A percentile compares a stretch with the other conserved stretches of the same genome.
These are phyloP conservation scores for Pseudogymnoascus sp. DNA, from an alignment of 2,329 filamentous ascomycete species.

Conservation along the genomic window DNA sequence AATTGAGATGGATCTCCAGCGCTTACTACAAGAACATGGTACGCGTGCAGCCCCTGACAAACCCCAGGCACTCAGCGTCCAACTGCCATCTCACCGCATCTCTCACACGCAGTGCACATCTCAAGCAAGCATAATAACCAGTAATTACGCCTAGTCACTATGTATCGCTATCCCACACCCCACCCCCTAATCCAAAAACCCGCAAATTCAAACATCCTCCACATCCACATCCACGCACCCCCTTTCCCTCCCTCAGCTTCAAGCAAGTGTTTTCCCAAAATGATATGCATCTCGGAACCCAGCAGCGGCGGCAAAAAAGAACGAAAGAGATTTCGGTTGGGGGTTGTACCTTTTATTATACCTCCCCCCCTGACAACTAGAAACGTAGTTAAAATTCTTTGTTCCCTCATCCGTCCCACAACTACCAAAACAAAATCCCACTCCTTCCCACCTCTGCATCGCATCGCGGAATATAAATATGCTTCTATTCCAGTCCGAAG, in stretches of 20 bases:
- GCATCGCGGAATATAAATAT: neutral
- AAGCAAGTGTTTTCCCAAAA: neutral
- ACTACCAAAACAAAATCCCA: neutral
- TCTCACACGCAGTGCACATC: neutral
- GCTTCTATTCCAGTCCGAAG: constrained; percentile 86
- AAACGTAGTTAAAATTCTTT: neutral
- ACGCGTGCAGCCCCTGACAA: no score
- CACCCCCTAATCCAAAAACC: neutral
- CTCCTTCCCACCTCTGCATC: neutral
- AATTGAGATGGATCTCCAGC: neutral
- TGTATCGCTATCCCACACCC: neutral
- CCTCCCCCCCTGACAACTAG: neutral
- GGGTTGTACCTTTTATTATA: constrained; percentile 1
- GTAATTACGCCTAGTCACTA: neutral
- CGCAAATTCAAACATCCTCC: constrained; percentile 3
- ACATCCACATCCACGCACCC: neutral
- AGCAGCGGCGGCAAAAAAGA: neutral
- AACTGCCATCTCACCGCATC: neutral
- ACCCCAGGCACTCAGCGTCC: neutral
- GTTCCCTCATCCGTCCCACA: neutral
- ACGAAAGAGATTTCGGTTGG: neutral
- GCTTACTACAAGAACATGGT: no score
- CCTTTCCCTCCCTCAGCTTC: neutral
- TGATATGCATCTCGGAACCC: neutral
- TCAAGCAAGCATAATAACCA: neutral